phyloP scores from a whole-genome alignment of 1,139 yeast genomes.

The Zygotorulaspora mrakii region DNA sequence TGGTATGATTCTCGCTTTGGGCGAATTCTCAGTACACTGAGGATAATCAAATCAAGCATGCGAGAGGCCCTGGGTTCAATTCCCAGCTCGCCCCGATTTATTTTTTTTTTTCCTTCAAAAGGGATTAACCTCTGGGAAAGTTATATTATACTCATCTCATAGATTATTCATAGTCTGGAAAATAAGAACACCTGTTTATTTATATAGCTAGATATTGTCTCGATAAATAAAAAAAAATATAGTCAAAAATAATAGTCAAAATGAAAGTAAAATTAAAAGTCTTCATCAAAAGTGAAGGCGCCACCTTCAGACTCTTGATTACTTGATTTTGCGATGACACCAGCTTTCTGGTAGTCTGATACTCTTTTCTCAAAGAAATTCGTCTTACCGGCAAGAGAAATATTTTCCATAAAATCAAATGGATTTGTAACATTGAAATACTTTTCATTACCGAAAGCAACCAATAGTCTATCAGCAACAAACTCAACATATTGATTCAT shows the following conservation, averaged over 20 bases:
- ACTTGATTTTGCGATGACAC: slow-evolving; percentile 75
- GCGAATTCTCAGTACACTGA: slow-evolving; percentile 26
- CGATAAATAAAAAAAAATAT: no score
- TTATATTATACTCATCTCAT: not conserved
- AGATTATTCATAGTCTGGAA: not conserved
- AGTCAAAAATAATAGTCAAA: not conserved
- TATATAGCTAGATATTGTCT: no score
- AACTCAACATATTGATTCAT: slow-evolving; percentile 98
- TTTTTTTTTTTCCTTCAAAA: slow-evolving; percentile 3
- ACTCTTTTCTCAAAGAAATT: slow-evolving; percentile 99
- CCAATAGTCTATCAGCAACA: slow-evolving; percentile 90
- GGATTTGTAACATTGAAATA: slow-evolving; percentile 87
- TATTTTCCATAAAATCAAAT: slow-evolving; percentile 98
- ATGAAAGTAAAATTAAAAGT: slow-evolving; percentile 38
- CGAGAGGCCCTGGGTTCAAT: slow-evolving; percentile 21
- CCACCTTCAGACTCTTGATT: slow-evolving; percentile 41
- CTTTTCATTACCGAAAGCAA: slow-evolving; percentile 87
- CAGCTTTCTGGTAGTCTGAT: slow-evolving; percentile 97
- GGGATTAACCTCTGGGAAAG: not conserved
- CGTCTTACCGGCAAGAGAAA: slow-evolving; percentile 95
- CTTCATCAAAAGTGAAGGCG: slow-evolving; percentile 51
- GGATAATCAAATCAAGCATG: slow-evolving; percentile 14
- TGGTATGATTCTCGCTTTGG: slow-evolving; percentile 49
- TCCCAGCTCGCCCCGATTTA: slow-evolving; percentile 18
- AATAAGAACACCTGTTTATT: slow-evolving; percentile 1